Percentiles rank a stretch among this genome's conserved stretches.
Conservation (phyloP, 2,329 filamentous ascomycete species). For the Xylariaceae sp. region DNA sequence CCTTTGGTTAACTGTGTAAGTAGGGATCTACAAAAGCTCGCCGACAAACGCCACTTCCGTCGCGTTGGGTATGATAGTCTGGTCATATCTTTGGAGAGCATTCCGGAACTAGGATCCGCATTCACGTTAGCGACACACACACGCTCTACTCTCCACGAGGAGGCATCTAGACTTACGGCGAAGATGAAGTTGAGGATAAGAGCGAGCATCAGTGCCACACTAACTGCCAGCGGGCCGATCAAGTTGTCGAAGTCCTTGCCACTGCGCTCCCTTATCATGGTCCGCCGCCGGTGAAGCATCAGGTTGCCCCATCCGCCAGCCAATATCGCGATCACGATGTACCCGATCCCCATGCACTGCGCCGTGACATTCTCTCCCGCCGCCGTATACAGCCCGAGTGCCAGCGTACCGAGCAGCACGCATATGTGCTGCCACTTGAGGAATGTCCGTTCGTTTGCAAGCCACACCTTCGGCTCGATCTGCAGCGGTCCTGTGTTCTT, state of each 20-base stretch:
- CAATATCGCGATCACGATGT: constrained; percentile 76
- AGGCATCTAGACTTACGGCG: constrained; percentile 51
- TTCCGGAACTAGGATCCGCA: constrained; percentile 27
- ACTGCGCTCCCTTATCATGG: constrained; percentile 77
- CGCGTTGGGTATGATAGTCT: constrained; percentile 15
- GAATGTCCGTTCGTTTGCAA: constrained; percentile 96
- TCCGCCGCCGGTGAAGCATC: constrained; percentile 69
- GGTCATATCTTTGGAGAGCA: constrained; percentile 23
- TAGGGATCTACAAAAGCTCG: constrained; percentile 23
- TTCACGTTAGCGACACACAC: constrained; percentile 26
- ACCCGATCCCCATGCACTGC: constrained; percentile 72
- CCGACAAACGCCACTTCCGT: constrained; percentile 20
- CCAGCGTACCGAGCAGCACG: constrained; percentile 77
- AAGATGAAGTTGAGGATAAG: constrained; percentile 84
- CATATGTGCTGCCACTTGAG: constrained; percentile 98
- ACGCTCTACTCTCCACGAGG: too few relatives aligned
- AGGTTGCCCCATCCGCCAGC: constrained; percentile 82
- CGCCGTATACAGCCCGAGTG: constrained; percentile 82
- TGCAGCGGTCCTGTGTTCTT: constrained; percentile 90
- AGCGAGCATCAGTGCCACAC: constrained; percentile 69
- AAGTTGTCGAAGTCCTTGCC: constrained; percentile 91
- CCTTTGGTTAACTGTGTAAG: neutral
- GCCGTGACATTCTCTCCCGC: constrained; percentile 76
- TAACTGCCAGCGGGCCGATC: constrained; percentile 77
- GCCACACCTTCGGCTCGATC: constrained; percentile 97